Percentiles rank a stretch among this genome's conserved stretches.
Evolutionary conservation across 1,139 yeast genomes (phyloP).

Genomic region (Sugiyamaella castrensis): DNA sequence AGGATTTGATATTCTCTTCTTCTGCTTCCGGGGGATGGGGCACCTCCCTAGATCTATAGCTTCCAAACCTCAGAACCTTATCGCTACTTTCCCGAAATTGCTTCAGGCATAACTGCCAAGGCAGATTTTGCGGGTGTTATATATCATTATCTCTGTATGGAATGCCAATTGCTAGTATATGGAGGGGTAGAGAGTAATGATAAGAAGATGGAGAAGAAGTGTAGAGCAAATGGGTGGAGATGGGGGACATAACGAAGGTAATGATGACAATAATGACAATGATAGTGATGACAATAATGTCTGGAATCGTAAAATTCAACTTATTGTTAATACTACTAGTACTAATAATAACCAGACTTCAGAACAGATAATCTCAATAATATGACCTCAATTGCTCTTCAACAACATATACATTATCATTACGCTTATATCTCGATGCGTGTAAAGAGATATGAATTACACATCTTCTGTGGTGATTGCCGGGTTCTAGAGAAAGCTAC

Average conservation of each 20-base stretch:
- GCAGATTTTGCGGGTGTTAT: too few species aligned
- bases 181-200: too few species aligned
- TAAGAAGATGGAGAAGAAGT: too few species aligned
- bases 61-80: too few species aligned
- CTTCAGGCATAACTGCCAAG: too few species aligned
- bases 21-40: too few species aligned
- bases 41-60: too few species aligned
- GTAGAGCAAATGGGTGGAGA: too few species aligned
- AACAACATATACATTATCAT: constrained; percentile 5
- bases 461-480: constrained; percentile 75
- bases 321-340: not conserved
- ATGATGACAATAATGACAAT: not conserved
- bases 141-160: too few species aligned
- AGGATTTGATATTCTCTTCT: too few species aligned
- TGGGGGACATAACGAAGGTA: constrained; percentile 8
- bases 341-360: not conserved
- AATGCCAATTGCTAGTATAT: too few species aligned
- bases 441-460: constrained; percentile 59
- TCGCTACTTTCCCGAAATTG: too few species aligned
- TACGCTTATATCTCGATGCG: constrained; percentile 7
- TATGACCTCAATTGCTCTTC: not conserved
- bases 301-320: not conserved
- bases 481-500: constrained; percentile 74
- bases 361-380: not conserved
- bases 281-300: not conserved